phyloP scores from a whole-genome alignment of 2,329 filamentous ascomycete genomes.

The Diaporthe citrichinensis region DNA sequence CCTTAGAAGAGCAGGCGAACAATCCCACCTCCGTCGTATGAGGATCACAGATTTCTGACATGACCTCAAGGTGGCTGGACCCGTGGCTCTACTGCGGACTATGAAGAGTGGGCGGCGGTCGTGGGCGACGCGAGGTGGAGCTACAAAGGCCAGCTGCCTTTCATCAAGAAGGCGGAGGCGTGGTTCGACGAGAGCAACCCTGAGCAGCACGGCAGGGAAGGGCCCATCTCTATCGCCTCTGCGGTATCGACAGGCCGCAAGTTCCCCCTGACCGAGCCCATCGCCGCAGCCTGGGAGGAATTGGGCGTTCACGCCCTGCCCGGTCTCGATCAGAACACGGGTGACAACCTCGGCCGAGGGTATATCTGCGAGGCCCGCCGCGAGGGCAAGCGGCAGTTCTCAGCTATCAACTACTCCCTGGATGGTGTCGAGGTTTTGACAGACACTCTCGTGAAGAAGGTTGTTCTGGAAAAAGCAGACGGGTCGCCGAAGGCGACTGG shows the following conservation, averaged over 20 bases:
- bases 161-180: conserved; percentile 44
- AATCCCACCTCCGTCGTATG: not conserved
- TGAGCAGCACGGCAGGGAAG: conserved; percentile 47
- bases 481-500: conserved; percentile 44
- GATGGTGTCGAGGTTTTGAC: conserved; percentile 46
- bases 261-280: conserved; percentile 51
- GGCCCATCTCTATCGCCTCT: conserved; percentile 47
- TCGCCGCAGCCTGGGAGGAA: conserved; percentile 50
- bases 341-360: conserved; percentile 48
- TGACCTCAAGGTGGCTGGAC: conserved; percentile 54
- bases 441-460: conserved; percentile 44
- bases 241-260: conserved; percentile 46
- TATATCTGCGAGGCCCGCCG: conserved; percentile 50
- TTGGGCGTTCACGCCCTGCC: conserved; percentile 47
- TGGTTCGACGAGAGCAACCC: conserved; percentile 44
- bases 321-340: conserved; percentile 46
- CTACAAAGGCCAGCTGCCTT: conserved; percentile 52
- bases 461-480: conserved; percentile 44
- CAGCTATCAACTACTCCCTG: conserved; percentile 48
- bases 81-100: conserved; percentile 60
- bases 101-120: conserved; percentile 60
- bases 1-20: not conserved
- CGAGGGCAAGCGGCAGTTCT: conserved; percentile 48
- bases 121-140: conserved; percentile 55
- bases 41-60: not conserved